These are phyloP conservation scores for Talinum fruticosum DNA, from an alignment of 148 eudicot species.

Conservation along the genomic window DNA sequence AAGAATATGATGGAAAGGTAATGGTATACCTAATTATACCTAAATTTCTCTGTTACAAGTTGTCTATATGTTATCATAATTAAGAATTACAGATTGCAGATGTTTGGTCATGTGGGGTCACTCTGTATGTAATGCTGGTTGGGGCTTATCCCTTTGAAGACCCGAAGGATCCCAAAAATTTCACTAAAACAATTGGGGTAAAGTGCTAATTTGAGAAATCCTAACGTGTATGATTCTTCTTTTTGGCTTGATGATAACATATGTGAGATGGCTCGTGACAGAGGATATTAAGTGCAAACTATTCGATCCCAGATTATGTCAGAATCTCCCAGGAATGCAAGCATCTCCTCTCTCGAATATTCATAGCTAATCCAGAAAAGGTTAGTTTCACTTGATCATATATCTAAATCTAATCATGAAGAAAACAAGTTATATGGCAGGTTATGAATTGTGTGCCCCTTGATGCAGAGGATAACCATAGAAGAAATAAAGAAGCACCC, in stretches of 20 bases:
- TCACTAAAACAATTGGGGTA: constrained; percentile 65
- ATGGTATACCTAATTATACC: constrained; percentile 12
- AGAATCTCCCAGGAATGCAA: constrained; percentile 62
- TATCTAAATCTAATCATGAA: background rate
- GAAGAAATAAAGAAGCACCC: constrained; percentile 64
- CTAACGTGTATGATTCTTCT: background rate
- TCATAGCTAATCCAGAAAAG: constrained; percentile 77
- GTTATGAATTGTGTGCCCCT: background rate
- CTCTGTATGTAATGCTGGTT: constrained; percentile 77
- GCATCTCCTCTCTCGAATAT: constrained; percentile 68
- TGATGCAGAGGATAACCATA: constrained; percentile 62
- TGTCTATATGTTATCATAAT: background rate
- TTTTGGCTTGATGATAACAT: background rate
- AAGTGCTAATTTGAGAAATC: background rate
- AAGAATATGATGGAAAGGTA: constrained; percentile 85
- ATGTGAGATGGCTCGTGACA: constrained; percentile 23
- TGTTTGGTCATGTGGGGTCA: constrained; percentile 96
- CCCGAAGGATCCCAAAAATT: constrained; percentile 68
- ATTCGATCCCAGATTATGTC: constrained; percentile 76
- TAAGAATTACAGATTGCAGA: constrained; percentile 58
- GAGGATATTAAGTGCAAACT: constrained; percentile 69
- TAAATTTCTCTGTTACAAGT: background rate
- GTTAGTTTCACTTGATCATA: constrained; percentile 16
- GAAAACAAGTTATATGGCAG: background rate
- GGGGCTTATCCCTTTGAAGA: constrained; percentile 92